phyloP scores from a whole-genome alignment of 257 asterid genomes.

The Nicotiana knightiana region DNA sequence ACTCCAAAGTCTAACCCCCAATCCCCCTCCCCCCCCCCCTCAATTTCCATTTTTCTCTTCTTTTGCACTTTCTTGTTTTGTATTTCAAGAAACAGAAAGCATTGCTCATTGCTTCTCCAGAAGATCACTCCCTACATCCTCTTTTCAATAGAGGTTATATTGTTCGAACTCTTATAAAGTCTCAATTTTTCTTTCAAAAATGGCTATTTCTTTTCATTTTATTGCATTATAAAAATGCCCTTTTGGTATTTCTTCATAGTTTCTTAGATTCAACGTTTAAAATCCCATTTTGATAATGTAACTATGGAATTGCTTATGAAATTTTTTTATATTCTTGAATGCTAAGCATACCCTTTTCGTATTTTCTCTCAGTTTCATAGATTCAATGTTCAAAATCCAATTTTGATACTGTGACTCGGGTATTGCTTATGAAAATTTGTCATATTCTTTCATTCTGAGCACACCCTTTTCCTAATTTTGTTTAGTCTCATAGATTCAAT shows the following conservation, averaged over 20 bases:
- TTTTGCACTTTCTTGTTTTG: background rate
- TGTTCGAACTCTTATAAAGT: background rate
- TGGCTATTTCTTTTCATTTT: background rate
- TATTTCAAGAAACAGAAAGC: background rate
- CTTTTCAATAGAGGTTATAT: background rate
- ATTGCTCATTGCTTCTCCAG: background rate
- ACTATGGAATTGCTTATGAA: no score
- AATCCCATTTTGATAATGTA: background rate
- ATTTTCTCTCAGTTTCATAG: background rate
- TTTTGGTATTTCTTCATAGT: background rate
- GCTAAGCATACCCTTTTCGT: background rate
- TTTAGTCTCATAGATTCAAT: no score
- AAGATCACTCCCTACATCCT: background rate
- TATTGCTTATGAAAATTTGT: no score
- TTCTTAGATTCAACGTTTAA: background rate
- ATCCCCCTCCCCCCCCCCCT: background rate
- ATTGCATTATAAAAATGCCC: background rate
- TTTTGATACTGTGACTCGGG: no score
- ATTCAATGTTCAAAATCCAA: background rate
- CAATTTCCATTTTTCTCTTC: background rate
- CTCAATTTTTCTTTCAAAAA: background rate
- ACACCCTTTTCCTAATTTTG: no score
- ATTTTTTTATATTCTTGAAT: background rate
- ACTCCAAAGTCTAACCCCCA: no score
- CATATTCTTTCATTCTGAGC: no score